A percentile compares a stretch with the other conserved stretches of the same genome.
Conservation (phyloP, 73 alveolate species). For the Tetrahymena thermophila region DNA sequence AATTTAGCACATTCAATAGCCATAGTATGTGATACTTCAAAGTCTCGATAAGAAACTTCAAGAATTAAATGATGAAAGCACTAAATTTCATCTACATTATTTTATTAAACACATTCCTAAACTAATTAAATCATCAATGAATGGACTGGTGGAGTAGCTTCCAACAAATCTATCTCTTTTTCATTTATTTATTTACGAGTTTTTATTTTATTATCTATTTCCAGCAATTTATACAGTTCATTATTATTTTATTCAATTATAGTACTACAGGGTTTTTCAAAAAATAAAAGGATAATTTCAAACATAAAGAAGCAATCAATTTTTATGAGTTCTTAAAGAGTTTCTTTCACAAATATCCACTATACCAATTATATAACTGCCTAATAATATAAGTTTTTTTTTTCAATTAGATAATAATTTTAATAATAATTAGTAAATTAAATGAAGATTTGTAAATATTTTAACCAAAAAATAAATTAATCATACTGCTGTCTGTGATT, state of each 20-base stretch:
- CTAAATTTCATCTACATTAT: neutral
- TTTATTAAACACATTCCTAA: neutral
- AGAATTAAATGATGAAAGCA: neutral
- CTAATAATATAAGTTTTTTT: neutral
- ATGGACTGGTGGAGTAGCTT: neutral
- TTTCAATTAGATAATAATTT: too few species aligned
- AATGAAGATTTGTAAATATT: too few species aligned
- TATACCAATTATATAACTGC: neutral
- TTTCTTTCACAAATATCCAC: neutral
- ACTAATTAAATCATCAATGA: neutral
- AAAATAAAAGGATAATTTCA: neutral
- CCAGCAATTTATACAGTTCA: neutral
- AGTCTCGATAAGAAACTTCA: neutral
- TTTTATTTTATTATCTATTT: neutral
- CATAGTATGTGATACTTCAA: neutral
- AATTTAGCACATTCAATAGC: neutral
- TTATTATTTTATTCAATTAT: neutral
- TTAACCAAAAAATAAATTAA: neutral
- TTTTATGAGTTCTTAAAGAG: neutral
- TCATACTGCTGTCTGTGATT: neutral
- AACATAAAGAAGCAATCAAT: neutral
- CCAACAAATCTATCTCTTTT: neutral
- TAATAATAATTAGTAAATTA: too few species aligned
- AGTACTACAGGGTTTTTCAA: neutral
- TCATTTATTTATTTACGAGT: neutral